A percentile compares a stretch with the other conserved stretches of the same genome.
Conservation (phyloP, 768 basidiomycete genomes). For the Solioccasus polychromus region DNA sequence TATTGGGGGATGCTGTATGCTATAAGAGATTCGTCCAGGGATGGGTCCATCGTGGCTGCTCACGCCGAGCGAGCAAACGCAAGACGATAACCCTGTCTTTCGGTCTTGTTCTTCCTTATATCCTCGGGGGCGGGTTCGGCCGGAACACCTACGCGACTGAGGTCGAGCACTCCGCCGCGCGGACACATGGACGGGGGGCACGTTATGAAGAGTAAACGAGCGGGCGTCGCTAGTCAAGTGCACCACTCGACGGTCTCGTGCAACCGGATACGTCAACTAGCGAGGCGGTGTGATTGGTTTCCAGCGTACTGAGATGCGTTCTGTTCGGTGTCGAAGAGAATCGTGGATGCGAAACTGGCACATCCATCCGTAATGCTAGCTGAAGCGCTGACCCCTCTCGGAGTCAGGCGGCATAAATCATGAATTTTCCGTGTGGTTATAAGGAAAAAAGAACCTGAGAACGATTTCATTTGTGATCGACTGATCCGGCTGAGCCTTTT, state of each 20-base stretch:
- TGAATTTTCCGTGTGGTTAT: too few relatives aligned
- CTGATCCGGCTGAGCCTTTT: too few relatives aligned
- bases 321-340: too few relatives aligned
- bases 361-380: too few relatives aligned
- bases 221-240: background rate
- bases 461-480: too few relatives aligned
- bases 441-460: too few relatives aligned
- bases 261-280: constrained; percentile 17
- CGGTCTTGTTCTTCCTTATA: too few relatives aligned
- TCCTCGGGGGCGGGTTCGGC: constrained; percentile 4
- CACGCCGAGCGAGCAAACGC: background rate
- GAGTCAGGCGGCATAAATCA: too few relatives aligned
- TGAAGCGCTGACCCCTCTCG: too few relatives aligned
- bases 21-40: constrained; percentile 6
- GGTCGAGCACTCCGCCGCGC: background rate
- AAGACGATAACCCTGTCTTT: too few relatives aligned
- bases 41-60: constrained; percentile 6
- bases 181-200: background rate
- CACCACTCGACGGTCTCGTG: background rate
- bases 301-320: background rate
- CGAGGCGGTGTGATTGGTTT: background rate
- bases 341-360: too few relatives aligned
- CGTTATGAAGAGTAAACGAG: constrained; percentile 12
- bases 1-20: constrained; percentile 21
- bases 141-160: constrained; percentile 2